Base-by-base conservation (phyloP, 176 grass and related monocot species). In the Carex parvula region DNA sequence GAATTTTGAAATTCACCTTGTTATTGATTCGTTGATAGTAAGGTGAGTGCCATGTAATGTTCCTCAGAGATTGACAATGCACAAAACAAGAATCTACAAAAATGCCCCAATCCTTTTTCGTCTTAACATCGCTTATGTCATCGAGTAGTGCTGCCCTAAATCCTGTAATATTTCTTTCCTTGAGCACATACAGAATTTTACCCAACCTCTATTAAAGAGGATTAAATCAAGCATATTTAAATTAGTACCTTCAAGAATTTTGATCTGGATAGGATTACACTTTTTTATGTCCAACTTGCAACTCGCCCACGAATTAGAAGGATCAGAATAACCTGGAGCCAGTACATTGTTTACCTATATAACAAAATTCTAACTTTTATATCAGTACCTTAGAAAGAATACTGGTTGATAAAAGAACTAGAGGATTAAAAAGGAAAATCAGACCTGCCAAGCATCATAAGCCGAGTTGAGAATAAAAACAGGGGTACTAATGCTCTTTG, bases 81-180 rank as follows among this genome's bases (percentile, higher is more conserved):
- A 87, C 86, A 85, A 87, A 95, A 87, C 93, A 95, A 8, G 93
- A 92, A 86, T 92, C 20, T 26, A 95, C 88, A 82, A 95, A 92
- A 83, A 95, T 95, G 17, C 88, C 93, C 93, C 90, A 92, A 10
- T 86, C 84, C 22, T 60, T 92, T 90, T 80, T 92, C 42, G 77
- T 60, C 86, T 89, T 94, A 11, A 90, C 86, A 22, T 94, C 86
- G 64, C 79, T 84, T 72, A 90, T 63, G 71, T 82, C 62, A 84
- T 87, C 84, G 69, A 95, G 88, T 67, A 95, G 57, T 11, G 80
- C 86, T 71, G 81, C 91, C 77, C 90, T 95, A 53, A 94, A 94
- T 72, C 86, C 93, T 94, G 86, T 64, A 83, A 84, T 71, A 55
- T 70, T 41, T 74, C 2, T 60, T 50, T 82, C 44, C 18, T 44